A percentile compares a stretch with the other conserved stretches of the same genome.
phyloP scores from a whole-genome alignment of 2,329 filamentous ascomycete genomes.

The Nothophaeocryptopus gaeumannii region DNA sequence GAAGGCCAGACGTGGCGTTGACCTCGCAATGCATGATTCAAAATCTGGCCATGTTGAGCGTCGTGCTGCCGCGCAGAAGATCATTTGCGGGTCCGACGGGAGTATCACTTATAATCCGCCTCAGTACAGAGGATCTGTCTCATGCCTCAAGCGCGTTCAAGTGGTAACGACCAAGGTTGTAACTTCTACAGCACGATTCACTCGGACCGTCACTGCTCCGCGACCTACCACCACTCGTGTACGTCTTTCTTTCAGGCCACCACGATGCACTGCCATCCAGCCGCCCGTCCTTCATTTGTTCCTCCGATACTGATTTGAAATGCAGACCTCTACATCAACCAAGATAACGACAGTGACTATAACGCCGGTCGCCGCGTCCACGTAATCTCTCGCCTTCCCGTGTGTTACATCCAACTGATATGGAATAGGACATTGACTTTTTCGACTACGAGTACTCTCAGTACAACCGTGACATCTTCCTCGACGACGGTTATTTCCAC shows the following conservation, averaged over 20 bases:
- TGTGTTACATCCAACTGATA: too few relatives aligned
- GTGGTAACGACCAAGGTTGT: conserved; percentile 15
- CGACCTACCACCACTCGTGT: conserved; percentile 9
- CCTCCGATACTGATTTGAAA: too few relatives aligned
- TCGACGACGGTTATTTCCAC: conserved; percentile 6
- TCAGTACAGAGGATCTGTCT: conserved; percentile 14
- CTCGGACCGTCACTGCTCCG: conserved; percentile 13
- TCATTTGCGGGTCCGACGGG: conserved; percentile 14
- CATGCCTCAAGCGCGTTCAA: conserved; percentile 12
- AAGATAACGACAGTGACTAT: conserved; percentile 9
- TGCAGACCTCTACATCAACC: conserved; percentile 10
- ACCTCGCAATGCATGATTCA: not conserved
- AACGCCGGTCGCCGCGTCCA: conserved; percentile 11
- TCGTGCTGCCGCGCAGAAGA: conserved; percentile 10
- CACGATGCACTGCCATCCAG: too few relatives aligned
- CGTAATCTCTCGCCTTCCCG: not conserved
- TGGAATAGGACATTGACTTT: conserved; percentile 2
- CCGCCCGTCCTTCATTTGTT: too few relatives aligned
- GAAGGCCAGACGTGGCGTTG: not conserved
- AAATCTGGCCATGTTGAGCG: conserved; percentile 2
- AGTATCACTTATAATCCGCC: conserved; percentile 15
- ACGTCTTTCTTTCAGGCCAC: not conserved
- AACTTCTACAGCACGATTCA: conserved; percentile 7
- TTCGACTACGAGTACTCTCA: conserved; percentile 11
- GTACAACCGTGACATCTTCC: conserved; percentile 8